Base-by-base conservation (phyloP, 768 basidiomycete species). In the Chiua virens region DNA sequence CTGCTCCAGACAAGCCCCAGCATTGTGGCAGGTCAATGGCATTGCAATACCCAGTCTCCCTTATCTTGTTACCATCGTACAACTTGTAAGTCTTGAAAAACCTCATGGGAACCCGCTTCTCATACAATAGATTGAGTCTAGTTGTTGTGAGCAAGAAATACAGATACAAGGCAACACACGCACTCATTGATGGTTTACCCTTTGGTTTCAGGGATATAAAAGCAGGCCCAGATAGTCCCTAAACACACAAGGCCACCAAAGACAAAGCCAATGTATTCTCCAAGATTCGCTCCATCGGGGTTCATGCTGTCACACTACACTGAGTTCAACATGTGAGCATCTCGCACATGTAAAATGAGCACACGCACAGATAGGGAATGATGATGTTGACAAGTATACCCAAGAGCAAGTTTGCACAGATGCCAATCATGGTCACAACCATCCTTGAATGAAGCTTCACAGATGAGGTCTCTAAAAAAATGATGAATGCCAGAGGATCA, bases 71-170 rank as follows among this genome's bases (percentile, higher is more conserved):
- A n/a, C 0, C 20, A 7, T 52, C 21, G 9, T 65, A 54, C 49
- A 67, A n/a, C 27, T 11, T 20, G 10, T 62, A 47, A n/a, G 42
- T 28, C 28, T 36, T 55, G 41, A 70, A 71, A 30, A 53, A 49
- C 43, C 67, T 63, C 35, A 66, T 64, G 11, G 65, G 49, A 11
- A 71, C 61, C 47, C 55, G 57, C 41, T 50, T 59, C 44, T 71
- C 68, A 43, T 63, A 71, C 52, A 71, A 53, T n/a, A 67, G 39
- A 47, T 71, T 67, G 43, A 71, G 61, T n/a, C 63, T 65, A 13
- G 30, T 30, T 9, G 27, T 20, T 11, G 28, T 35, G 5, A 42
- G 44, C 7, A 15, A 18, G 18, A 22, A 38, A 18, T 3, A 25
- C 3, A 18, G 18, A 9, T 3, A 36, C 22, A 38, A 5, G 6